Conservation (phyloP, 2,329 filamentous ascomycete genomes). For the Penicillium sp. region DNA sequence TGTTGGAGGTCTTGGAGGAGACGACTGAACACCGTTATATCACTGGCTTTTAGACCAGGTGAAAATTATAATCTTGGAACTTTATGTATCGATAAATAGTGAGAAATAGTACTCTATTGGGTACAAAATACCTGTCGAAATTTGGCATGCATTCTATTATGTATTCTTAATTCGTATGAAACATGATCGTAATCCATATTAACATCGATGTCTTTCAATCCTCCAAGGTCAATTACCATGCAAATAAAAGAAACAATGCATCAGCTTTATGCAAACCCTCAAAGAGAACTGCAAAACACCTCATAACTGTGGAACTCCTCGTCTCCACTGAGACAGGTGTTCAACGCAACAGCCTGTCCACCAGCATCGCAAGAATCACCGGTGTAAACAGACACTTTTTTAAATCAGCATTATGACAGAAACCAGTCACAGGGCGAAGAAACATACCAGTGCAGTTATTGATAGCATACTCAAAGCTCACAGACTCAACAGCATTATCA, state of each 20-base stretch:
- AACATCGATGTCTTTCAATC: background rate
- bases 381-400: constrained; percentile 9
- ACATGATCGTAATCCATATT: background rate
- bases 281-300: constrained; percentile 4
- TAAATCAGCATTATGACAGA: background rate
- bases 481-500: constrained; percentile 7
- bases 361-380: constrained; percentile 8
- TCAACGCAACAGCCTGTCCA: background rate
- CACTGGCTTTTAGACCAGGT: background rate
- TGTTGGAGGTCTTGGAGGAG: constrained; percentile 57
- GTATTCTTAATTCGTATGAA: background rate
- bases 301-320: constrained; percentile 10
- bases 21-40: constrained; percentile 60
- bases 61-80: background rate
- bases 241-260: background rate
- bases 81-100: background rate
- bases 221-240: background rate
- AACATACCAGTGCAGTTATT: constrained; percentile 14
- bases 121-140: background rate
- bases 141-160: background rate
- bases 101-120: background rate
- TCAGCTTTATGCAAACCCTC: background rate
- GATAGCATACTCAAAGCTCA: constrained; percentile 13
- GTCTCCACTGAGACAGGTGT: constrained; percentile 5
- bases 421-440: background rate